Evolutionary conservation across 1,284 basidiomycete species (phyloP).

Genomic region (Trametes versicolor): DNA sequence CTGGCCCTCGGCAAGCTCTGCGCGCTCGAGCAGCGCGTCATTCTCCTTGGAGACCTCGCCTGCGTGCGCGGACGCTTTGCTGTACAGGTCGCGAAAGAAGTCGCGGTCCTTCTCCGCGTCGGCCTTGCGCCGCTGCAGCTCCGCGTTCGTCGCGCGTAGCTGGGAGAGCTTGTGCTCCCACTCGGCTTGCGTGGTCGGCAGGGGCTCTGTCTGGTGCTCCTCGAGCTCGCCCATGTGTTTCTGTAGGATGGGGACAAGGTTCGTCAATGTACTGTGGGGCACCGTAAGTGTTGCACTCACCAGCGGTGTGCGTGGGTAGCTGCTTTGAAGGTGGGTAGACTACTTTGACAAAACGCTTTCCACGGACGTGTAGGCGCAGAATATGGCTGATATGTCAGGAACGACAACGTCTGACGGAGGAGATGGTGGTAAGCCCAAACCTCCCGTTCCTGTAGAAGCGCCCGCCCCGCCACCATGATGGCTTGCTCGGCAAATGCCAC

Average conservation of each 20-base stretch:
- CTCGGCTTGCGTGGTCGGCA: conserved; percentile 7
- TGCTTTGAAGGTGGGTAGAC: no score
- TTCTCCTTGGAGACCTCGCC: conserved; percentile 54
- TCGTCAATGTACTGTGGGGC: neutral
- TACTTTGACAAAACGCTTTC: no score
- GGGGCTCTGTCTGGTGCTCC: neutral
- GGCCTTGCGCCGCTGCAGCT: conserved; percentile 35
- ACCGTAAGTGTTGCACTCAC: no score
- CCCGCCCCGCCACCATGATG: neutral
- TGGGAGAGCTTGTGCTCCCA: conserved; percentile 35
- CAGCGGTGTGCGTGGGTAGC: no score
- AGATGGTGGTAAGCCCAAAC: neutral
- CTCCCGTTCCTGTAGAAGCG: neutral
- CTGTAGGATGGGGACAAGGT: neutral
- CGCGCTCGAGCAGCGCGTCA: conserved; percentile 57
- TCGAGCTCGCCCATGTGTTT: neutral
- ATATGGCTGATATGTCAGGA: no score
- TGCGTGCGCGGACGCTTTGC: conserved; percentile 38
- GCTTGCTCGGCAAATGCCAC: neutral
- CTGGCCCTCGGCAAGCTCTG: conserved; percentile 60
- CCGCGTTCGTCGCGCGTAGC: conserved; percentile 34
- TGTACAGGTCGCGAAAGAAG: conserved; percentile 39
- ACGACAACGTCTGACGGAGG: neutral
- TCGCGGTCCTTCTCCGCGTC: conserved; percentile 41
- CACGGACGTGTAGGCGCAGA: no score